Conservation (phyloP, 768 basidiomycete species). For the Rhodotorula kratochvilovae region DNA sequence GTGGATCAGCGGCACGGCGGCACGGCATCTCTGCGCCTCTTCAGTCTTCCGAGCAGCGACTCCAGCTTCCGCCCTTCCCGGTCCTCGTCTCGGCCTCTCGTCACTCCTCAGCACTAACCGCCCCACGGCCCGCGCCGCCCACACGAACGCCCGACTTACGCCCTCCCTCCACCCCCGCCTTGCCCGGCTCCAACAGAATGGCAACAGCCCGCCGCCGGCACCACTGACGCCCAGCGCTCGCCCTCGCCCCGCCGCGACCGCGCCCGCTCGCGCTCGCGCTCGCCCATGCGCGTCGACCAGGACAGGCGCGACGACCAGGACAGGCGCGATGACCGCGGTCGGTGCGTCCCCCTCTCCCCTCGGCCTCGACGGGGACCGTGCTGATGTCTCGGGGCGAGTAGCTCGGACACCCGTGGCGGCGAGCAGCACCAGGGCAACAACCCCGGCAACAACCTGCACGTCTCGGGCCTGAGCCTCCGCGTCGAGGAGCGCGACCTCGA, state of each 20-base stretch:
- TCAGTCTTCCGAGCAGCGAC: no score
- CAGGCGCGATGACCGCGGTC: conserved; percentile 19
- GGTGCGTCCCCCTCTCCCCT: conserved; percentile 1
- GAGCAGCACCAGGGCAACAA: conserved; percentile 45
- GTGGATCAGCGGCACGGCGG: no score
- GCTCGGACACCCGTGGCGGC: neutral
- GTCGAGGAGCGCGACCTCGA: conserved; percentile 83
- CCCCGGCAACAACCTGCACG: conserved; percentile 65
- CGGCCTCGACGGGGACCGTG: no score
- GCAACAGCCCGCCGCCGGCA: neutral
- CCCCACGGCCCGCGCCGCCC: no score
- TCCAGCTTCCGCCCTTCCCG: no score
- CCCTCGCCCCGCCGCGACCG: conserved; percentile 30
- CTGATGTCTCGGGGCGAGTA: no score
- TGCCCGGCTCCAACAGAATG: neutral
- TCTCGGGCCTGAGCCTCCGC: conserved; percentile 58
- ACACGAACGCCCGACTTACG: neutral
- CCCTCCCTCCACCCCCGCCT: neutral
- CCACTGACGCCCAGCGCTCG: conserved; percentile 20
- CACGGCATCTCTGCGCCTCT: no score
- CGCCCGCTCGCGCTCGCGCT: conserved; percentile 30
- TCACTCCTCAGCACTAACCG: neutral
- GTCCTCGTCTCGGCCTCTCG: no score
- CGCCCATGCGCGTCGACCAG: conserved; percentile 26
- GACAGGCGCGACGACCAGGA: conserved; percentile 27